Conservation (phyloP, 108 stramenopile genomes). For the Cylindrotheca closterium region DNA sequence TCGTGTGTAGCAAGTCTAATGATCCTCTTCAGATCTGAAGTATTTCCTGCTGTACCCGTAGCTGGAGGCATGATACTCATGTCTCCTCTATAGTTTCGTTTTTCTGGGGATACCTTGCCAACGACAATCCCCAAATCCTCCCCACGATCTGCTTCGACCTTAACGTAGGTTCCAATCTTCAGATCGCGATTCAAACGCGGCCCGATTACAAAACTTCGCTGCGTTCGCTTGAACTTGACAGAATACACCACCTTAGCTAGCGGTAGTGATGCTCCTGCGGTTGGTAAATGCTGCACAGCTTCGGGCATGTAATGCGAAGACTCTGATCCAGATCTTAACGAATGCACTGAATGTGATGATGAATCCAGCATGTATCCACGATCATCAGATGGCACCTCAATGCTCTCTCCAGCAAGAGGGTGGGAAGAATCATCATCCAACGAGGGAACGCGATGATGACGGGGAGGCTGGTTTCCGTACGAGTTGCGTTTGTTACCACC, state of each 20-base stretch:
- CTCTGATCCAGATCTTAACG: conserved; percentile 2
- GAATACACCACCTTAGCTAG: conserved; percentile 79
- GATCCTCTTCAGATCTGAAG: conserved; percentile 78
- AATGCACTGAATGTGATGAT: not conserved
- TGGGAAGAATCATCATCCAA: conserved; percentile 46
- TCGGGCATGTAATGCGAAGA: conserved; percentile 8
- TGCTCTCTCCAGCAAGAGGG: conserved; percentile 47
- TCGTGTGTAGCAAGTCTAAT: conserved; percentile 86
- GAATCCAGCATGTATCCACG: conserved; percentile 5
- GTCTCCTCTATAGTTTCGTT: conserved; percentile 40
- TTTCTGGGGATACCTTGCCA: conserved; percentile 46
- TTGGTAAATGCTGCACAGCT: conserved; percentile 28
- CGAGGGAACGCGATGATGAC: conserved; percentile 17
- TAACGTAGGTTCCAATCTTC: conserved; percentile 94
- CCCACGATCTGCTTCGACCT: conserved; percentile 97
- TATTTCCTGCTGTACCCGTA: conserved; percentile 17
- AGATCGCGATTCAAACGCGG: conserved; percentile 65
- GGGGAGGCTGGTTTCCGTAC: too few relatives aligned
- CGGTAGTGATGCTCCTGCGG: conserved; percentile 42
- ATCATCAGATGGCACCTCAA: conserved; percentile 46
- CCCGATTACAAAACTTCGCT: conserved; percentile 78
- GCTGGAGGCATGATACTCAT: conserved; percentile 13
- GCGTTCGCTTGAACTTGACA: conserved; percentile 93
- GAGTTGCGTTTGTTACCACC: conserved; percentile 3
- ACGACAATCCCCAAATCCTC: conserved; percentile 95